Percentiles rank a stretch among this genome's conserved stretches.
These are phyloP conservation scores for Alternaria sp. DNA, from an alignment of 2,329 filamentous ascomycete genomes.

Conservation along the genomic window DNA sequence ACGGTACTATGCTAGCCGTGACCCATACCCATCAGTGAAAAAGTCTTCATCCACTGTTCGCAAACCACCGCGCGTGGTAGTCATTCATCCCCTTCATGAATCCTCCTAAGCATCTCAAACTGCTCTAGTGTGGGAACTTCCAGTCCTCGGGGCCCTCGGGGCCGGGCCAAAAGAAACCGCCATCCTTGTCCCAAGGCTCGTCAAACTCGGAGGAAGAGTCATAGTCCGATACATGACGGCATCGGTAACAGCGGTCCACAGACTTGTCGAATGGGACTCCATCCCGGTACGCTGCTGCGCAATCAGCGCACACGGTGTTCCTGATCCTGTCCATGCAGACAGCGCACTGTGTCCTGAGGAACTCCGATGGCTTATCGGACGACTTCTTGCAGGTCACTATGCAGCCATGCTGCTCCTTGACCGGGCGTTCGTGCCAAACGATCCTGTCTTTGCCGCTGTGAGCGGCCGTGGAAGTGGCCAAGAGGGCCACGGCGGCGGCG, in stretches of 20 bases:
- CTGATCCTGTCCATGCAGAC: neutral
- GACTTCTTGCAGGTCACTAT: neutral
- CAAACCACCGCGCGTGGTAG: neutral
- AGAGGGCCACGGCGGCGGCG: neutral
- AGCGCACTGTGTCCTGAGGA: neutral
- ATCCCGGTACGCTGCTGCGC: neutral
- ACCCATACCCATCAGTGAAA: neutral
- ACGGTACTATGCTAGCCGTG: neutral
- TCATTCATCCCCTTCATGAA: neutral
- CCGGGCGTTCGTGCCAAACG: conserved; percentile 1
- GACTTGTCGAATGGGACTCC: neutral
- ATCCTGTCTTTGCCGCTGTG: neutral
- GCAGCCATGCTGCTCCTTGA: neutral
- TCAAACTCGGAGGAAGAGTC: neutral
- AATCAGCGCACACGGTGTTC: neutral
- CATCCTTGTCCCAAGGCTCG: neutral
- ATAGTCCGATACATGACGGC: neutral
- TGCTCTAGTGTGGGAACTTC: neutral
- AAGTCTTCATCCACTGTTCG: neutral
- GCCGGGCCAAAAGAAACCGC: neutral
- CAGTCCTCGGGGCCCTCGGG: neutral
- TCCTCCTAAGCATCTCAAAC: neutral
- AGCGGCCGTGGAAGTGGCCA: neutral
- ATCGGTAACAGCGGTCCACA: neutral
- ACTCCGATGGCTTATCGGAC: neutral